phyloP scores from a whole-genome alignment of 2,329 filamentous ascomycete genomes.

The Fusarium secorum region DNA sequence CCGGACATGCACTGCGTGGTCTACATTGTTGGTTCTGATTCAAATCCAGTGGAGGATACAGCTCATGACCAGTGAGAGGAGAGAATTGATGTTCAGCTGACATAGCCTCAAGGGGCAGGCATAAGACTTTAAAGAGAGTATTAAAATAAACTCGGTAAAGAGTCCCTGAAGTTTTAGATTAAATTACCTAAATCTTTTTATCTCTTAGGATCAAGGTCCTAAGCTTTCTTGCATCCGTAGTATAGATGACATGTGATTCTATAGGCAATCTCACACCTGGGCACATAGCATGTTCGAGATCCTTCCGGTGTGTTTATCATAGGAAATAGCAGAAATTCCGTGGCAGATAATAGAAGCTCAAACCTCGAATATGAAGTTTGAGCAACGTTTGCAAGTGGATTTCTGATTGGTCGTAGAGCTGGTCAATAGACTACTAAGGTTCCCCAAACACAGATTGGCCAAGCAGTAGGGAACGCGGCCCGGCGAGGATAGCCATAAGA shows the following conservation, averaged over 20 bases:
- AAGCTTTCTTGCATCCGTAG: background rate
- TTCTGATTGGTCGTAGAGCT: slow-evolving; percentile 12
- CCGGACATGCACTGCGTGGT: background rate
- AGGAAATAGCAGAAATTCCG: background rate
- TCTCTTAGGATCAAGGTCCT: background rate
- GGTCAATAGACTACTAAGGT: background rate
- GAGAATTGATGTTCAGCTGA: background rate
- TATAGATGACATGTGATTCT: background rate
- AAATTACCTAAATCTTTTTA: background rate
- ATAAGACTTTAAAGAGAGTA: background rate
- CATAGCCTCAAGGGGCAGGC: too few relatives aligned
- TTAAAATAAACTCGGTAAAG: background rate
- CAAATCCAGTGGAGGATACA: background rate
- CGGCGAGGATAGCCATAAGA: background rate
- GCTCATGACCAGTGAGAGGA: background rate
- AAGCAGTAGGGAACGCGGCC: background rate
- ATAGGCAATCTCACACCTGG: background rate
- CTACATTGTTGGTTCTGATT: background rate
- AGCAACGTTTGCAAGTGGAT: background rate
- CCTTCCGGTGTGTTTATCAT: slow-evolving; percentile 45
- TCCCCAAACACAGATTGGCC: background rate
- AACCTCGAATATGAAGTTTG: background rate
- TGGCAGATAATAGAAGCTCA: background rate
- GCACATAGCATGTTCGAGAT: background rate
- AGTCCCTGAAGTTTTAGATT: background rate